Percentiles rank a stretch among this genome's conserved stretches.
These are phyloP conservation scores for Calonectria naviculata DNA, from an alignment of 2,329 filamentous ascomycete species.

Conservation along the genomic window DNA sequence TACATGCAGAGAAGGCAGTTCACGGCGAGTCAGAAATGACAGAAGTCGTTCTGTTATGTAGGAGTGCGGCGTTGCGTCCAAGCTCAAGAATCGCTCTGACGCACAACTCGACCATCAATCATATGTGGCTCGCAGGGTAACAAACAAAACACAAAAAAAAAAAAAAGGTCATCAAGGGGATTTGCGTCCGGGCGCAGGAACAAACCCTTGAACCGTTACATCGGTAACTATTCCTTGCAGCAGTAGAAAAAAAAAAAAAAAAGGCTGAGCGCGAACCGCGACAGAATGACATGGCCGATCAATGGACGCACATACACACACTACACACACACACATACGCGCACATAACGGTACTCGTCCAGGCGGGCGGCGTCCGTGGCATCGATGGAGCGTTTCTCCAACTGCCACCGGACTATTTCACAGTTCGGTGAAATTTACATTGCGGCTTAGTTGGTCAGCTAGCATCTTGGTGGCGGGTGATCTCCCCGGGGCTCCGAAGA, in stretches of 20 bases:
- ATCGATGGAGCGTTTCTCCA: slow-evolving; percentile 1
- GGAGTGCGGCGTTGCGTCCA: background rate
- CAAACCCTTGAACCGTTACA: slow-evolving; percentile 3
- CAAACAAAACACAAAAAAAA: no score
- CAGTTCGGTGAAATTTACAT: background rate
- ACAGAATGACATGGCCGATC: background rate
- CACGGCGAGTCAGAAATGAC: background rate
- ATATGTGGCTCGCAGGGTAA: background rate
- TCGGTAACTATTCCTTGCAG: background rate
- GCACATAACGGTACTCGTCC: background rate
- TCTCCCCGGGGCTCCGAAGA: background rate
- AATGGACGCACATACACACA: no score
- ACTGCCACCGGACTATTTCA: background rate
- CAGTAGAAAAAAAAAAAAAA: background rate
- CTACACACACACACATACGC: no score
- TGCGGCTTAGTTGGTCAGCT: background rate
- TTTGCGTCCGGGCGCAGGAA: background rate
- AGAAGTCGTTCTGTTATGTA: background rate
- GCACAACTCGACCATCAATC: background rate
- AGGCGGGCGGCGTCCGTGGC: background rate
- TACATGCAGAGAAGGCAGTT: background rate
- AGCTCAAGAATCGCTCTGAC: background rate
- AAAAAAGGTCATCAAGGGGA: background rate
- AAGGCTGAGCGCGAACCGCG: background rate
- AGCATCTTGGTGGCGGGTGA: background rate